Conservation (phyloP, 208 protist genomes). For the Angomonas deanei region DNA sequence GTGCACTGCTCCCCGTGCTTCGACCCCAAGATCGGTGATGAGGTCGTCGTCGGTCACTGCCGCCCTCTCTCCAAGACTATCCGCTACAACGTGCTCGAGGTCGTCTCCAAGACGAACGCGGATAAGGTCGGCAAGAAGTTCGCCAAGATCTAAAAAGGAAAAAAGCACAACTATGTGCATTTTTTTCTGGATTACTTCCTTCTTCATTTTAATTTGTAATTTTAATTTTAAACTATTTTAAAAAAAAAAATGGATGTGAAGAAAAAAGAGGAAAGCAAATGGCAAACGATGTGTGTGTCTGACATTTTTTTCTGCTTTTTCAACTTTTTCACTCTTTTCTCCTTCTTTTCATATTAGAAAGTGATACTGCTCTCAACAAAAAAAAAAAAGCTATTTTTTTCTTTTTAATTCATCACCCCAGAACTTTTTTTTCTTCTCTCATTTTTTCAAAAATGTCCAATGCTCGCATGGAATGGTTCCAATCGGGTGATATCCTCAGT, state of each 20-base stretch:
- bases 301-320: slow-evolving; percentile 14
- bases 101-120: slow-evolving; percentile 82
- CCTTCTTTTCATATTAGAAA: slow-evolving; percentile 5
- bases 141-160: slow-evolving; percentile 63
- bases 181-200: slow-evolving; percentile 1
- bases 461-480: slow-evolving; percentile 89
- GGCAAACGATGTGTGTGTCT: background rate
- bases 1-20: slow-evolving; percentile 99
- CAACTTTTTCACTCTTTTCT: slow-evolving; percentile 15
- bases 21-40: slow-evolving; percentile 97
- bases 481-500: slow-evolving; percentile 50
- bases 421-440: too few species aligned
- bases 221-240: background rate
- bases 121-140: slow-evolving; percentile 87
- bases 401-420: slow-evolving; percentile 15
- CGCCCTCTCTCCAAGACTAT: slow-evolving; percentile 99
- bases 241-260: background rate
- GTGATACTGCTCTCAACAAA: background rate
- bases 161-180: background rate
- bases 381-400: slow-evolving; percentile 1
- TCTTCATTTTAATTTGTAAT: background rate
- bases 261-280: background rate
- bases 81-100: slow-evolving; percentile 99
- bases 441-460: too few species aligned
- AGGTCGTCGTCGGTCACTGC: slow-evolving; percentile 99